A percentile compares a stretch with the other conserved stretches of the same genome.
These are phyloP conservation scores for Trametes versicolor DNA, from an alignment of 1,284 basidiomycete species.

Conservation along the genomic window DNA sequence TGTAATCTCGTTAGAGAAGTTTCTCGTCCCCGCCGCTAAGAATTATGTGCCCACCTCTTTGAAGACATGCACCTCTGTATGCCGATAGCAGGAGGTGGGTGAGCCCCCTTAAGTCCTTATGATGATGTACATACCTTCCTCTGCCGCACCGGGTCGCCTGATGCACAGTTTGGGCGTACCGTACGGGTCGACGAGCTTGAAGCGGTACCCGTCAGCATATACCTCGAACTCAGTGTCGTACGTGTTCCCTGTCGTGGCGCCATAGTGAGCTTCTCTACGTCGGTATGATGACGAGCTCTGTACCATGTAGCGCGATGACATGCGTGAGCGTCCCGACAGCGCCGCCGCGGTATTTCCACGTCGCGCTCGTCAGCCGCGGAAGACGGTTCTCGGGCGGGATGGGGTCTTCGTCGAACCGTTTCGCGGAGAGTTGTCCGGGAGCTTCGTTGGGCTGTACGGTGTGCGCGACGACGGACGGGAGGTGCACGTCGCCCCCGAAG, in stretches of 20 bases:
- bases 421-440: conserved; percentile 62
- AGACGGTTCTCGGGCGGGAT: conserved; percentile 50
- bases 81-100: neutral
- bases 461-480: conserved; percentile 53
- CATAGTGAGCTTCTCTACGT: neutral
- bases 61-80: conserved; percentile 23
- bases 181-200: conserved; percentile 50
- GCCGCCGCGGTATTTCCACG: conserved; percentile 60
- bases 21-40: neutral
- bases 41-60: conserved; percentile 9
- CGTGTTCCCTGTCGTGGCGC: conserved; percentile 33
- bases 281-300: neutral
- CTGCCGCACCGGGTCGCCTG: conserved; percentile 45
- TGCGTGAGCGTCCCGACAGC: conserved; percentile 64
- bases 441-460: conserved; percentile 60
- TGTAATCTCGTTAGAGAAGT: conserved; percentile 10
- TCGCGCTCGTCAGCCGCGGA: conserved; percentile 46
- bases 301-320: conserved; percentile 62
- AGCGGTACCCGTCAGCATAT: conserved; percentile 58
- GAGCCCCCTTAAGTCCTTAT: neutral
- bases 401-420: conserved; percentile 57
- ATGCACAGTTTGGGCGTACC: conserved; percentile 47
- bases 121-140: conserved; percentile 29
- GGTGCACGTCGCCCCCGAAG: conserved; percentile 72
- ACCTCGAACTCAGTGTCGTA: conserved; percentile 60